These are phyloP conservation scores for Wickerhamiella azyma DNA, from an alignment of 805 yeast genomes.

Conservation along the genomic window DNA sequence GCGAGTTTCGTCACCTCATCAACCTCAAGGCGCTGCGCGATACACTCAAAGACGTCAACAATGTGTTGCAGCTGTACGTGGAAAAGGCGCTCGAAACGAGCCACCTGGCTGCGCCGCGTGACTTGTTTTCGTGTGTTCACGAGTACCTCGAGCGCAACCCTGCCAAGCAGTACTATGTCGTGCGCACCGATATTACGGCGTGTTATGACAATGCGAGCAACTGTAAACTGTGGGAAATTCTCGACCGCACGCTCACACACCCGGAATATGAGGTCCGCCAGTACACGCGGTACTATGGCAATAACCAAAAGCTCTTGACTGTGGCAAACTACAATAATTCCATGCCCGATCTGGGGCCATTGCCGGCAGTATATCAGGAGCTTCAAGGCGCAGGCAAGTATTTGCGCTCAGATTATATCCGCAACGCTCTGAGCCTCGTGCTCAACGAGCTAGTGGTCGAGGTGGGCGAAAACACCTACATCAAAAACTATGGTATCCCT, in stretches of 20 bases:
- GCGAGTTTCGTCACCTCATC: conserved; percentile 12
- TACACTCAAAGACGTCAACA: conserved; percentile 14
- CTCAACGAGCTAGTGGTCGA: conserved; percentile 34
- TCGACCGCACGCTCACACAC: background rate
- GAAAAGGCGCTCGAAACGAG: conserved; percentile 22
- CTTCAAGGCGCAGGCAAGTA: background rate
- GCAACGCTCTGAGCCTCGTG: conserved; percentile 19
- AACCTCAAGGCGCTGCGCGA: conserved; percentile 14
- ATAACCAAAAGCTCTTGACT: background rate
- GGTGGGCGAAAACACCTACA: conserved; percentile 28
- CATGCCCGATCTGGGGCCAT: background rate
- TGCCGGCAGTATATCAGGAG: background rate
- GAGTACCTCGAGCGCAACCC: conserved; percentile 25
- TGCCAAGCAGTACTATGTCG: conserved; percentile 32
- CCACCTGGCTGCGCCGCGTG: conserved; percentile 28
- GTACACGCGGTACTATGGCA: background rate
- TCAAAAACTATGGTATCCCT: conserved; percentile 56
- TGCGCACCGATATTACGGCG: conserved; percentile 62
- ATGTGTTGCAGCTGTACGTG: conserved; percentile 26
- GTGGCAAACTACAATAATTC: background rate
- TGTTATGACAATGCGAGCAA: conserved; percentile 57
- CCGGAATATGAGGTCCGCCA: background rate
- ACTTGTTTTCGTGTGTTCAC: conserved; percentile 23
- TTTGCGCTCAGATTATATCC: background rate
- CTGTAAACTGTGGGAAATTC: conserved; percentile 8